A percentile compares a stretch with the other conserved stretches of the same genome.
Conservation (phyloP, 2,329 filamentous ascomycete genomes). For the Lomentospora prolificans region DNA sequence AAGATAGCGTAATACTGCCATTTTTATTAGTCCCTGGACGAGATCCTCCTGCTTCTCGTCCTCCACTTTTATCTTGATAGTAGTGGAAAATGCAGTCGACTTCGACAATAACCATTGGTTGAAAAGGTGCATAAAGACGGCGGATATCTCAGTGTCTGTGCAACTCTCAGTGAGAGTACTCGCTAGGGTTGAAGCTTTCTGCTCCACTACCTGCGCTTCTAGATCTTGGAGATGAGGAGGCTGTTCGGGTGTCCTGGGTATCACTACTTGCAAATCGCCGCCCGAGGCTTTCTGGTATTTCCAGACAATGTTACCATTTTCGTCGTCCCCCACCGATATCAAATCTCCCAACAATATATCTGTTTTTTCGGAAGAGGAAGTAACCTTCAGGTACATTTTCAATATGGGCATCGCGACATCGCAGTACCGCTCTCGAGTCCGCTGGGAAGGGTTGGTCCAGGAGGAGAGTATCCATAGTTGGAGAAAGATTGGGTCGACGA, state of each 20-base stretch:
- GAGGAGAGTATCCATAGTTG: constrained; percentile 55
- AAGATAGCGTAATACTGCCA: constrained; percentile 55
- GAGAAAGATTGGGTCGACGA: constrained; percentile 48
- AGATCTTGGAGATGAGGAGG: constrained; percentile 16
- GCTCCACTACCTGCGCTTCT: constrained; percentile 34
- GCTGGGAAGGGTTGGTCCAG: constrained; percentile 28
- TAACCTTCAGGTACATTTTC: constrained; percentile 47
- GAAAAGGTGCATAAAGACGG: constrained; percentile 51
- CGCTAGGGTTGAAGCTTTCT: constrained; percentile 37
- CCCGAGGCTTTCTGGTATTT: constrained; percentile 34
- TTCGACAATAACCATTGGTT: constrained; percentile 41
- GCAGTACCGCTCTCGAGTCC: constrained; percentile 28
- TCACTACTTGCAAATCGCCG: constrained; percentile 42
- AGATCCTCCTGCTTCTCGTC: constrained; percentile 28
- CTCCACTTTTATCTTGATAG: constrained; percentile 19
- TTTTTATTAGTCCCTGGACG: constrained; percentile 40
- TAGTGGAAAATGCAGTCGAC: constrained; percentile 16
- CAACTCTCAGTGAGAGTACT: constrained; percentile 38
- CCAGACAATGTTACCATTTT: constrained; percentile 34
- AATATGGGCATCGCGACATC: constrained; percentile 40
- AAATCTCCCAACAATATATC: constrained; percentile 41
- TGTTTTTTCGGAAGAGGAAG: constrained; percentile 40
- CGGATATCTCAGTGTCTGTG: constrained; percentile 46
- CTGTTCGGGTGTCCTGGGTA: constrained; percentile 13
- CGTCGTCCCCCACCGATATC: constrained; percentile 39